Conservation (phyloP, 2,329 filamentous ascomycete species). For the Ophiostoma pallidulum region DNA sequence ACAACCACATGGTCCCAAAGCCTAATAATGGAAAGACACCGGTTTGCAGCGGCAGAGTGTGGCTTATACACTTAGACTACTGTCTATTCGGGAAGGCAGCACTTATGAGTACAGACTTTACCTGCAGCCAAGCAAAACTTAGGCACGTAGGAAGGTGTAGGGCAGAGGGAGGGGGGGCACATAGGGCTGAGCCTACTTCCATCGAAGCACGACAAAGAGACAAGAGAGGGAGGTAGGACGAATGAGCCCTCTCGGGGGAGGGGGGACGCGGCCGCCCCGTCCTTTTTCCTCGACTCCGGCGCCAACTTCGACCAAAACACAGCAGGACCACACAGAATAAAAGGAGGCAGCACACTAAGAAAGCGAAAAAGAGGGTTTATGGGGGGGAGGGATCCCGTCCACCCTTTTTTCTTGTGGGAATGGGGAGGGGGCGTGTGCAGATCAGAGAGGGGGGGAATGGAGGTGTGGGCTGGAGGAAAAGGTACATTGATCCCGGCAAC, state of each 20-base stretch:
- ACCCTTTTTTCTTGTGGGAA: not conserved
- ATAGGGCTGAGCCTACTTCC: conserved; percentile 15
- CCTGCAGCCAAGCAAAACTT: not conserved
- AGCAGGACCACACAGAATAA: too few relatives aligned
- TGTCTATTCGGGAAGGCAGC: too few relatives aligned
- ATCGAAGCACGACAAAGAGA: not conserved
- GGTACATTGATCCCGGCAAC: not conserved
- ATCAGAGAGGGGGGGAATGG: not conserved
- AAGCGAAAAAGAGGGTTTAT: too few relatives aligned
- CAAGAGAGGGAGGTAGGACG: not conserved
- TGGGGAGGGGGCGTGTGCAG: not conserved
- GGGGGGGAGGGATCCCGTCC: conserved; percentile 7
- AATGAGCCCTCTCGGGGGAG: too few relatives aligned
- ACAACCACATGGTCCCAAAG: not conserved
- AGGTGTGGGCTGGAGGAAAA: not conserved
- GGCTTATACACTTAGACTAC: conserved; percentile 2
- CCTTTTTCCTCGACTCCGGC: too few relatives aligned
- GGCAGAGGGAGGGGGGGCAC: conserved; percentile 1
- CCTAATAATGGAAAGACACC: too few relatives aligned
- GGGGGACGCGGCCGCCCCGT: conserved; percentile 3
- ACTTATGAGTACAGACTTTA: too few relatives aligned
- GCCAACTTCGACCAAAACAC: not conserved
- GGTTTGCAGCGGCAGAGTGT: conserved; percentile 1
- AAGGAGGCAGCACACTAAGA: not conserved
- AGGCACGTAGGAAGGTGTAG: not conserved